Percentiles rank a stretch among this genome's conserved stretches.
Evolutionary conservation across 306 rosid genomes (phyloP).

Genomic region (Amphicarpaea edgeworthii): DNA sequence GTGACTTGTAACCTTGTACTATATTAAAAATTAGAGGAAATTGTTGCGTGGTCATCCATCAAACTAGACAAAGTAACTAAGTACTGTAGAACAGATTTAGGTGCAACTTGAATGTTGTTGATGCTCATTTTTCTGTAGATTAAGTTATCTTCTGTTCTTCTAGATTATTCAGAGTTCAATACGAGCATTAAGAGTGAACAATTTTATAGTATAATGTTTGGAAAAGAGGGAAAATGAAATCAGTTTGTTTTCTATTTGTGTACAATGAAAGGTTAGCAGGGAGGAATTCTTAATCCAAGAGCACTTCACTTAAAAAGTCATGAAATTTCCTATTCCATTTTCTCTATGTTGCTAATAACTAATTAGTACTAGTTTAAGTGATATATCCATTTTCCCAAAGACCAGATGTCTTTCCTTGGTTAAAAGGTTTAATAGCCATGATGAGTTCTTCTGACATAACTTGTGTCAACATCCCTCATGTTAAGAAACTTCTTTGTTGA

Average conservation of each 20-base stretch:
- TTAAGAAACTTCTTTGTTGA: background rate
- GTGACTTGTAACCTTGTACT: too few relatives aligned
- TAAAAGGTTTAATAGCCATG: background rate
- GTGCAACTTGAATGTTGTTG: background rate
- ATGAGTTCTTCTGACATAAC: background rate
- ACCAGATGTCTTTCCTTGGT: background rate
- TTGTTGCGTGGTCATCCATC: background rate
- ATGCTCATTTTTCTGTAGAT: background rate
- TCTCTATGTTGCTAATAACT: background rate
- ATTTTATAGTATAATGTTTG: background rate
- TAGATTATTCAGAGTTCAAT: background rate
- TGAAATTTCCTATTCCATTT: background rate
- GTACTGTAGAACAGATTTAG: background rate
- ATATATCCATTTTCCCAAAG: background rate
- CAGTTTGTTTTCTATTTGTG: background rate
- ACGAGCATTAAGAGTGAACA: too few relatives aligned
- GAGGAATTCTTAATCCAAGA: background rate
- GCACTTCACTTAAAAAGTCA: background rate
- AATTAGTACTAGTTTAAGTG: background rate
- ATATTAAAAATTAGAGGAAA: too few relatives aligned
- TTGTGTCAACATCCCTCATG: background rate
- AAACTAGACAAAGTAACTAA: conserved; percentile 2
- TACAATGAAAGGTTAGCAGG: background rate
- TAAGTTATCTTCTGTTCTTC: background rate
- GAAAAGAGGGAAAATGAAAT: background rate